Evolutionary conservation across 148 eudicot species (phyloP), one percentile per base, ranked within the genome.

Genomic region (Persicaria maculosa): DNA sequence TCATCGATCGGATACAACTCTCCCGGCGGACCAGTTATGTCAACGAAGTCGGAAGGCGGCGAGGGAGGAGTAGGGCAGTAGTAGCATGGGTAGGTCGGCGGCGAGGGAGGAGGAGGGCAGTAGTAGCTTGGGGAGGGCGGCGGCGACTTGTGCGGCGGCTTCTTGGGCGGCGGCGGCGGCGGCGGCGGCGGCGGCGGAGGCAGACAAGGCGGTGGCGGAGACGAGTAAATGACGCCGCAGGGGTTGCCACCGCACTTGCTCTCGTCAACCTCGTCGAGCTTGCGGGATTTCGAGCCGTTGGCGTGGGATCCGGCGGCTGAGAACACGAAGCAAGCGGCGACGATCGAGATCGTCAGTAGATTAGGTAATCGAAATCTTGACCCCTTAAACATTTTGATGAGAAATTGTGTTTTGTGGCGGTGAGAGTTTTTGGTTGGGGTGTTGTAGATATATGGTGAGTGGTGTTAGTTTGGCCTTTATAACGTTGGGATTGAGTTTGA

Each of bases 21-120:
- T 4, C 74, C 74, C 25, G 82, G 79, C 7, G 79, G 76, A 40
- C 61, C 77, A 1, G 58, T 71, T 1, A 19, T 16, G 69, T 80
- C 76, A n/a, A 65, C 55, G 76, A 55, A 72, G 48, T 68, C 64
- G 10, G 82, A 69, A 44, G 72, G 74, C 4, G 78, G 16, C 14
- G 47, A 44, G 12, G 81, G 84, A 6, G 84, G 84, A 7, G 84
- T 82, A 5, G 84, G 84, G 82, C 84, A 81, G 76, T 78, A 79
- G 0, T 22, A 22, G 25, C 65, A 12, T 9, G 50, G 2, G 0
- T 43, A 44, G 11, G 71, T 45, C 50, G 25, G 25, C 25, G 25
- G 25, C 25, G 25, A 22, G 12, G 81, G 84, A 6, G 84, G 84
- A 7, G 84, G 84, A 5, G 84, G 84, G 82, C 84, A 81, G 76